A percentile compares a stretch with the other conserved stretches of the same genome.
Conservation (phyloP, 768 basidiomycete genomes). For the Mycena filopes region DNA sequence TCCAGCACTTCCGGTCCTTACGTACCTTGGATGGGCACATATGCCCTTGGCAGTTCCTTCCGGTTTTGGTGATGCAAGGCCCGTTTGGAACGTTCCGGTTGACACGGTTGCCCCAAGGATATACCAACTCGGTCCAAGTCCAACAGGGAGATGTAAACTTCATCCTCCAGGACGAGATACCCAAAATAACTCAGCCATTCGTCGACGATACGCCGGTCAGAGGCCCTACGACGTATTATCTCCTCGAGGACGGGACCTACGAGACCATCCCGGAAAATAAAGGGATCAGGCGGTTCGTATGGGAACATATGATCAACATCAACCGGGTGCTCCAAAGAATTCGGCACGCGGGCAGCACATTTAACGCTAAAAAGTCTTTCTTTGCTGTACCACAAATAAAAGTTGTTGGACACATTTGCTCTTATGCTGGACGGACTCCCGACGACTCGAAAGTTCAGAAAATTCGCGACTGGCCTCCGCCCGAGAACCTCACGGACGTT, state of each 20-base stretch:
- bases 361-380: background rate
- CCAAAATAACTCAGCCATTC: background rate
- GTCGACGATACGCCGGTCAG: background rate
- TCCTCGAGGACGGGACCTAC: background rate
- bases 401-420: background rate
- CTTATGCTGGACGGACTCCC: background rate
- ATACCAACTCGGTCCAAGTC: constrained; percentile 10
- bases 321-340: background rate
- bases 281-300: background rate
- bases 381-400: background rate
- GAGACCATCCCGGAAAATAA: background rate
- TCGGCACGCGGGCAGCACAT: background rate
- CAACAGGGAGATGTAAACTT: constrained; percentile 3
- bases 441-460: background rate
- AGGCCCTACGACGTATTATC: background rate
- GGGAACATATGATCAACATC: background rate
- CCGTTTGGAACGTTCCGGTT: background rate
- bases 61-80: constrained; percentile 12
- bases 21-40: background rate
- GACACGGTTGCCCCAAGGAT: background rate
- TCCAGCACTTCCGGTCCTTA: background rate
- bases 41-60: background rate
- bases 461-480: background rate
- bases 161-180: constrained; percentile 7
- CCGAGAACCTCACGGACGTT: background rate